Base-by-base conservation (phyloP, 345 rosid species). In the Trapa incisa region DNA sequence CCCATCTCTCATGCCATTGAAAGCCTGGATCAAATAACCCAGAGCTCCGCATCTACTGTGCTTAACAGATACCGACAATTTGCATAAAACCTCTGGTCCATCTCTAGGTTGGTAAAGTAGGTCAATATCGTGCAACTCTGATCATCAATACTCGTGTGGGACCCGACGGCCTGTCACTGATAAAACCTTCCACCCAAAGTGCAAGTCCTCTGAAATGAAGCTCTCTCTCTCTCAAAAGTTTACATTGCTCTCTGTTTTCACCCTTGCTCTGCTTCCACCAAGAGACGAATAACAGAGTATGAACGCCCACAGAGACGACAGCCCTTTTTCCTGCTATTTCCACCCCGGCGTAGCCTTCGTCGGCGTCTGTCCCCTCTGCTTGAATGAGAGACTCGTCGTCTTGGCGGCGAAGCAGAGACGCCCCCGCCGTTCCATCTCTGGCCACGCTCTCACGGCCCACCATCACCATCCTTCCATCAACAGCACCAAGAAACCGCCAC, bases 341-440 rank as follows among this genome's bases (percentile, higher is more conserved):
- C 99, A 94, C 74, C 96, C 95, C 39, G 82, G 77, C 61, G 85
- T 81, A 72, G 75, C 67, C 9, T 56, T 79, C 36, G 73, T 89
- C 37, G 99, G 99, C 29, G 87, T 94, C 36, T 94, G 99, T 66
- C 79, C 95, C 36, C 74, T 82, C 8, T 94, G 99, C 79, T 66
- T 94, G 66, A 85, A 85, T 52, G 97, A 94, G 73, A 89, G 92
- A 85, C 99, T 94, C 66, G 74, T 91, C 11, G 54, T 91, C 68
- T 79, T 94, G 73, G 92, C 92, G 64, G 78, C 95, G 68, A 85
- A 83, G 74, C 94, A 85, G 74, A 75, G 80, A 22, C 74, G 64
- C 45, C 38, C 39, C 48, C 68, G 60, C 37, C 47, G 68, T 0
- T 33, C 64, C 48, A 52, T 45, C n/a, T n/a, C 63, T n/a, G 53